These are phyloP conservation scores for Talaromyces proteolyticus DNA, from an alignment of 495 filamentous ascomycete species.

Conservation along the genomic window DNA sequence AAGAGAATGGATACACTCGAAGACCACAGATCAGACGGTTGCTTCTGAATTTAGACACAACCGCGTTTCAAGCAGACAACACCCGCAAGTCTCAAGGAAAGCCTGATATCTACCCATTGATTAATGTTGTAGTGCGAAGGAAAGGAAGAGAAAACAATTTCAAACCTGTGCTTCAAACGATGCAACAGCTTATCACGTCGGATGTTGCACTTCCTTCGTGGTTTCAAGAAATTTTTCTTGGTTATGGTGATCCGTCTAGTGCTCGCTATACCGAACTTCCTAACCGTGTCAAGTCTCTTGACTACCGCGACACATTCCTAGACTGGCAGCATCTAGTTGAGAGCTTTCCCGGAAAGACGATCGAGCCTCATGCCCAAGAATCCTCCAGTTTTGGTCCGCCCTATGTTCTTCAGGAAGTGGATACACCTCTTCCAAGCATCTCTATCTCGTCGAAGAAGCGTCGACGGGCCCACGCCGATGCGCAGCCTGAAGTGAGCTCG, in stretches of 20 bases:
- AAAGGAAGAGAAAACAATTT: conserved; percentile 95
- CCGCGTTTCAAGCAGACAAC: conserved; percentile 72
- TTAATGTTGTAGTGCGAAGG: conserved; percentile 84
- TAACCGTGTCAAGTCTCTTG: conserved; percentile 69
- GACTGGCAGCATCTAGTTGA: conserved; percentile 93
- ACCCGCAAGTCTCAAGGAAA: conserved; percentile 57
- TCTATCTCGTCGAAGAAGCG: conserved; percentile 71
- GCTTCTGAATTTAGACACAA: conserved; percentile 75
- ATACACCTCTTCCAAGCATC: conserved; percentile 30
- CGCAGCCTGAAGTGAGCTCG: conserved; percentile 53
- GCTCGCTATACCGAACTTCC: conserved; percentile 81
- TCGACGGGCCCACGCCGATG: conserved; percentile 63
- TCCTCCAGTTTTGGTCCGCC: conserved; percentile 77
- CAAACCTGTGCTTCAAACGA: conserved; percentile 87
- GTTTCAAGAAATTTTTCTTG: conserved; percentile 95
- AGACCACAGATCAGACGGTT: conserved; percentile 60
- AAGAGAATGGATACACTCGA: conserved; percentile 45
- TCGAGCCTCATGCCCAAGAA: conserved; percentile 68
- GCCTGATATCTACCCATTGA: conserved; percentile 71
- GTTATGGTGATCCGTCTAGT: conserved; percentile 85
- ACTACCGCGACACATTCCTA: conserved; percentile 91
- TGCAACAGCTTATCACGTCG: conserved; percentile 78
- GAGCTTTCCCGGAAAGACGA: conserved; percentile 75
- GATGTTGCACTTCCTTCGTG: conserved; percentile 84
- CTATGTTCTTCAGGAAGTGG: conserved; percentile 67